Evolutionary conservation across 2,329 filamentous ascomycete genomes (phyloP).

Genomic region (Colletotrichum sp.): DNA sequence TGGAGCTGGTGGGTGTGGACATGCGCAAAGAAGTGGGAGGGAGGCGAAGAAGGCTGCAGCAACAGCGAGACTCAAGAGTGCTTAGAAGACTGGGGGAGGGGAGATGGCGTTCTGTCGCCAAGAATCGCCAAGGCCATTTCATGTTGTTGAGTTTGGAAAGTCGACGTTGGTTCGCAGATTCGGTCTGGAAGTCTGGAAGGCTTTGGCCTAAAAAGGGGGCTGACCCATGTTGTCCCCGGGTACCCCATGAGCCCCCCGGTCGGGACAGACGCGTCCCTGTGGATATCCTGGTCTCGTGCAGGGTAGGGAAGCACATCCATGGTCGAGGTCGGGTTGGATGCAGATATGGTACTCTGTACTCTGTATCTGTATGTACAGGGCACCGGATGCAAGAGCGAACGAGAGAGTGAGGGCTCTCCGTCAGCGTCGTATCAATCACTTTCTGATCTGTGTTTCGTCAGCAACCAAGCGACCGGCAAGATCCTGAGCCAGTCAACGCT

Average conservation of each 20-base stretch:
- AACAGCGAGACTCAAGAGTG: background rate
- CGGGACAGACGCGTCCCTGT: background rate
- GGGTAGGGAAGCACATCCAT: background rate
- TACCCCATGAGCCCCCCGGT: background rate
- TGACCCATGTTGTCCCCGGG: background rate
- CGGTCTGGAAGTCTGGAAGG: background rate
- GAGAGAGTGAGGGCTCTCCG: background rate
- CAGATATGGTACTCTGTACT: background rate
- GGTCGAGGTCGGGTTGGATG: background rate
- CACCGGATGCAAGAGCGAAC: background rate
- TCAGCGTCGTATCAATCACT: constrained; percentile 8
- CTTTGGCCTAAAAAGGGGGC: background rate
- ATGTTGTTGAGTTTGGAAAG: constrained; percentile 4
- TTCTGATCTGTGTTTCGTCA: background rate
- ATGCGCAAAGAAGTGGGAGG: background rate
- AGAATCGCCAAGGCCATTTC: background rate
- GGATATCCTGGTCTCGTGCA: background rate
- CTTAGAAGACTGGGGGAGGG: background rate
- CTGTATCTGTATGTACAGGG: background rate
- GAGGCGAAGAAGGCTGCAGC: background rate
- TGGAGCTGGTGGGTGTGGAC: background rate
- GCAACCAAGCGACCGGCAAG: background rate
- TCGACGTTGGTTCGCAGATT: background rate
- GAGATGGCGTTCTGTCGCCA: constrained; percentile 1
- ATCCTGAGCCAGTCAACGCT: background rate